Percentiles rank a stretch among this genome's conserved stretches.
These are phyloP conservation scores for Evernia prunastri DNA, from an alignment of 495 filamentous ascomycete genomes.

Conservation along the genomic window DNA sequence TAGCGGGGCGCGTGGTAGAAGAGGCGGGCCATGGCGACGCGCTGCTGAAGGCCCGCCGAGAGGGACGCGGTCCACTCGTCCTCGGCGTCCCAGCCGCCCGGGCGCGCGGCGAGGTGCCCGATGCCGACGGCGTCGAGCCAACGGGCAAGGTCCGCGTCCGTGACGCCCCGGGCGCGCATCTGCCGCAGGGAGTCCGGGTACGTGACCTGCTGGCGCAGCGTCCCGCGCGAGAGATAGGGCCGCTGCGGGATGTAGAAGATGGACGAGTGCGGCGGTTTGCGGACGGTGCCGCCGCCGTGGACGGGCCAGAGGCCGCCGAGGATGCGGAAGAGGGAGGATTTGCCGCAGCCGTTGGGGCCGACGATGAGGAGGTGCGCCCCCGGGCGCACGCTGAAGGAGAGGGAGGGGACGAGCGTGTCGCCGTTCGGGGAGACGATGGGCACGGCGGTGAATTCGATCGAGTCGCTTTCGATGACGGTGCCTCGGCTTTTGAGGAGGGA, in stretches of 20 bases:
- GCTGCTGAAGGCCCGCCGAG: constrained; percentile 85
- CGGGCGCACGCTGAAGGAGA: constrained; percentile 78
- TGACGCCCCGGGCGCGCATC: constrained; percentile 78
- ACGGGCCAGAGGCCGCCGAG: constrained; percentile 98
- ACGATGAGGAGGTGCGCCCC: constrained; percentile 92
- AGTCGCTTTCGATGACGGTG: constrained; percentile 63
- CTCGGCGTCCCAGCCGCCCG: constrained; percentile 85
- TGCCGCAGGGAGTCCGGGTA: constrained; percentile 86
- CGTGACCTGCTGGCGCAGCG: constrained; percentile 88
- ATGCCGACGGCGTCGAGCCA: constrained; percentile 77
- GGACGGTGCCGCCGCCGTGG: constrained; percentile 87
- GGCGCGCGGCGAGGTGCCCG: constrained; percentile 72
- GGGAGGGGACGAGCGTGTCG: constrained; percentile 73
- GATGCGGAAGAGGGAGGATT: constrained; percentile 92
- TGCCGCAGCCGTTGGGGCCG: constrained; percentile 95
- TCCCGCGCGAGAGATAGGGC: constrained; percentile 84
- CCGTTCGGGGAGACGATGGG: constrained; percentile 98
- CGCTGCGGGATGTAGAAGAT: constrained; percentile 99
- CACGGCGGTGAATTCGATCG: constrained; percentile 83
- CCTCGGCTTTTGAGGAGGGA: constrained; percentile 76
- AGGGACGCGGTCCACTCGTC: constrained; percentile 93
- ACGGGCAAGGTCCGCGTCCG: constrained; percentile 69
- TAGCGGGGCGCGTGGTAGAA: constrained; percentile 89
- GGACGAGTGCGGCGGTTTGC: constrained; percentile 78
- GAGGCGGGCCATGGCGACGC: constrained; percentile 93